Evolutionary conservation across 2,329 filamentous ascomycete genomes (phyloP).

Genomic region (Penicillium sp.): DNA sequence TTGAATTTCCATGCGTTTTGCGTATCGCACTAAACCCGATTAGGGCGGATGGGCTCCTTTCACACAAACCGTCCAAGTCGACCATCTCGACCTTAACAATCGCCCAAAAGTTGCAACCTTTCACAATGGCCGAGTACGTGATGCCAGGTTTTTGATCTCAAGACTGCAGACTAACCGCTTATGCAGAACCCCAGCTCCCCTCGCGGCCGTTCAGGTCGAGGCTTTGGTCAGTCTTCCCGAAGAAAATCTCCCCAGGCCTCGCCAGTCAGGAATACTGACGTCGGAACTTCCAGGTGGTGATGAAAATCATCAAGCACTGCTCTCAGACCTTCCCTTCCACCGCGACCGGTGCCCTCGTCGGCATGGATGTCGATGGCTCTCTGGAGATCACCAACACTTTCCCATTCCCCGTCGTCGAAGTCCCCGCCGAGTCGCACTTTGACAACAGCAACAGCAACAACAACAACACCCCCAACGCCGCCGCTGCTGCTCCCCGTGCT

Average conservation of each 20-base stretch:
- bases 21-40: constrained; percentile 24
- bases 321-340: constrained; percentile 83
- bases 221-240: constrained; percentile 68
- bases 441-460: constrained; percentile 43
- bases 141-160: neutral
- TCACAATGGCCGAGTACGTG: constrained; percentile 30
- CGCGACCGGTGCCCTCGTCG: constrained; percentile 87
- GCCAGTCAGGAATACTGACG: constrained; percentile 32
- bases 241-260: constrained; percentile 35
- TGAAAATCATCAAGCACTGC: constrained; percentile 98
- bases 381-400: constrained; percentile 95
- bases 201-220: constrained; percentile 91
- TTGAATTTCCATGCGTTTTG: neutral
- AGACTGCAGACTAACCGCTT: constrained; percentile 19
- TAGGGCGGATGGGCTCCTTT: constrained; percentile 23
- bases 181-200: constrained; percentile 65
- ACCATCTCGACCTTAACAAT: constrained; percentile 20
- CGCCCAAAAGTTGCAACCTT: constrained; percentile 21
- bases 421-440: constrained; percentile 71
- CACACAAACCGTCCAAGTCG: constrained; percentile 27
- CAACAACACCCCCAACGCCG: constrained; percentile 65
- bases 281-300: constrained; percentile 68
- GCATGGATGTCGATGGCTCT: constrained; percentile 80
- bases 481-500: constrained; percentile 84
- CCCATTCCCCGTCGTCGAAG: constrained; percentile 83